Base-by-base conservation (phyloP, 805 yeast genomes). In the Candida germanica region DNA sequence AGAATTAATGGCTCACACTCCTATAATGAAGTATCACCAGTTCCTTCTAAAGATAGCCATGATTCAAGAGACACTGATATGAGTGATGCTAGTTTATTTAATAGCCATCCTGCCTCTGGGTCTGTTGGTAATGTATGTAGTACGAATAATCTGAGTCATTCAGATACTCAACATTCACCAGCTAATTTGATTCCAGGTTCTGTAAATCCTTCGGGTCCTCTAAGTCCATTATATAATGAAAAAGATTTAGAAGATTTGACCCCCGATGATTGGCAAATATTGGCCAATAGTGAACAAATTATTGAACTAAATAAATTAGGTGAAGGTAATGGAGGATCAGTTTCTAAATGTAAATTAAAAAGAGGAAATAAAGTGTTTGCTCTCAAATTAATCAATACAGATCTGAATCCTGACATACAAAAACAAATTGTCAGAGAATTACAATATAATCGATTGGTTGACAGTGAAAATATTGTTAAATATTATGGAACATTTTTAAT, bases 321-420 rank as follows among this genome's bases (percentile, higher is more conserved):
- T 13, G 98, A 93, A 64, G 98, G 98, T 12, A 82, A 87, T 23
- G 95, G 96, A 11, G 98, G 98, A 0, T 73, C 86, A 8, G 98
- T 91, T 8, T 73, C 82, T 14, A 81, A 87, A 54, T 91, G 98
- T 58, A 65, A 66, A 39, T 65, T 91, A 35, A 38, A 48, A 8
- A 66, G 64, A 38, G 82, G 84, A 6, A 55, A 66, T 16, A 75
- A 76, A 21, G 69, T 88, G 4, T 91, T 91, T 71, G 98, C 98
- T 1, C 63, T 93, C 42, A 91, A 77, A 58, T 71, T 81, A 27
- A 83, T 83, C 33, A 76, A 79, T 14, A 74, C 86, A 8, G 83
- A 81, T 56, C 87, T 87, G 14, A 82, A 86, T 48, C 93, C 95
- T 1, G 94, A 85, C 38, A 72, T 86, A 25, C 95, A 88, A 55